phyloP scores from a whole-genome alignment of 2,329 filamentous ascomycete genomes.

The Xylaria polymorpha region DNA sequence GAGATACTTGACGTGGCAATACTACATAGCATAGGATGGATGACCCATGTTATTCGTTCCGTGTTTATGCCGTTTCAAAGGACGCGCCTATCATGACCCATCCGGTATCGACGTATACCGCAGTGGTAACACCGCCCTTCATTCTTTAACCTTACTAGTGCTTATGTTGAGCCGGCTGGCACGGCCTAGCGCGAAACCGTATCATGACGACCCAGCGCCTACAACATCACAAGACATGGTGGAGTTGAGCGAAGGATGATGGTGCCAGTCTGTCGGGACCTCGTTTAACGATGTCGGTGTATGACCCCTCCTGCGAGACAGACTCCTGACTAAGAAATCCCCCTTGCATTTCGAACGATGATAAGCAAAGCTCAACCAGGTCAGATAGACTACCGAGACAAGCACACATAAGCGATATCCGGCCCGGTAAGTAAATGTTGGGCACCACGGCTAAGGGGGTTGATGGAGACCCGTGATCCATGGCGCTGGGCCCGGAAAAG shows the following conservation, averaged over 20 bases:
- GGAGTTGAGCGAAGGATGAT: conserved; percentile 20
- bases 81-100: conserved; percentile 18
- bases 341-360: conserved; percentile 1
- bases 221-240: conserved; percentile 23
- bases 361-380: conserved; percentile 8
- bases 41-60: conserved; percentile 15
- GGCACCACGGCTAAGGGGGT: conserved; percentile 1
- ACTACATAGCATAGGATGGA: conserved; percentile 11
- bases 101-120: conserved; percentile 3
- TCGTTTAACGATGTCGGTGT: conserved; percentile 27
- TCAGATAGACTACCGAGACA: conserved; percentile 3
- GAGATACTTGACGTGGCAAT: conserved; percentile 24
- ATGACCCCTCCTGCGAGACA: conserved; percentile 12
- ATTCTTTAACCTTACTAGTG: conserved; percentile 20
- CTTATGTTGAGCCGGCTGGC: conserved; percentile 26
- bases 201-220: conserved; percentile 23
- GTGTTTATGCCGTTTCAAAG: conserved; percentile 5
- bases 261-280: conserved; percentile 33
- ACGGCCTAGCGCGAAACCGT: conserved; percentile 23
- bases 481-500: conserved; percentile 23
- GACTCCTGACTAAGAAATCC: neutral
- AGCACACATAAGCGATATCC: conserved; percentile 7
- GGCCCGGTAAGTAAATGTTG: conserved; percentile 3
- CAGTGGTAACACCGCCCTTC: neutral
- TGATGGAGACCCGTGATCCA: conserved; percentile 18